Conservation (phyloP, 257 asterid species). For the Leonotis leonurus region DNA sequence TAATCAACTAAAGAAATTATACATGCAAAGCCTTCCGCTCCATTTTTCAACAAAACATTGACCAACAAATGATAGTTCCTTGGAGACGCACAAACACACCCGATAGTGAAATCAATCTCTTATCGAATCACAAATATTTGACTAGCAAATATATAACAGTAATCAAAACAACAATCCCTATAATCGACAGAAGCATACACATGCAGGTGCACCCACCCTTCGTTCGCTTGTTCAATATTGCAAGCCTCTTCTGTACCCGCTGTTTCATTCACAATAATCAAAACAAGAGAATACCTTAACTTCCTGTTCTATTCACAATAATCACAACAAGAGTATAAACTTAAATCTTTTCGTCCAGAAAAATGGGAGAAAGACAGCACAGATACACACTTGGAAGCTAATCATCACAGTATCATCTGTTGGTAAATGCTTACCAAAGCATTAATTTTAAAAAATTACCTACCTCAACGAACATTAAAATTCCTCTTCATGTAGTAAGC, state of each 20-base stretch:
- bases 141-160: slow-evolving; percentile 57
- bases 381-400: too few species aligned
- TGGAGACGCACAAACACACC: slow-evolving; percentile 1
- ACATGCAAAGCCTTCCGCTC: slow-evolving; percentile 2
- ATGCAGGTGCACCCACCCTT: slow-evolving; percentile 94
- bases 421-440: too few species aligned
- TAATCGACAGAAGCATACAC: slow-evolving; percentile 50
- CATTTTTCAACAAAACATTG: background rate
- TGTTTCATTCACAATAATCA: slow-evolving; percentile 20
- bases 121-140: slow-evolving; percentile 52
- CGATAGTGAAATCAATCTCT: background rate
- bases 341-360: background rate
- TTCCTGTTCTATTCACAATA: too few species aligned
- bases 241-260: slow-evolving; percentile 77
- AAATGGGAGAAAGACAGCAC: too few species aligned
- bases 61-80: background rate
- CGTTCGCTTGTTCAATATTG: slow-evolving; percentile 68
- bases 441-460: too few species aligned
- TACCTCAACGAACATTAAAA: too few species aligned
- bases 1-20: too few species aligned
- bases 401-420: too few species aligned
- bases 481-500: too few species aligned
- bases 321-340: background rate
- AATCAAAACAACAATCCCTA: slow-evolving; percentile 61
- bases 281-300: too few species aligned